Base-by-base conservation (phyloP, 306 rosid genomes). In the Castanea crenata region DNA sequence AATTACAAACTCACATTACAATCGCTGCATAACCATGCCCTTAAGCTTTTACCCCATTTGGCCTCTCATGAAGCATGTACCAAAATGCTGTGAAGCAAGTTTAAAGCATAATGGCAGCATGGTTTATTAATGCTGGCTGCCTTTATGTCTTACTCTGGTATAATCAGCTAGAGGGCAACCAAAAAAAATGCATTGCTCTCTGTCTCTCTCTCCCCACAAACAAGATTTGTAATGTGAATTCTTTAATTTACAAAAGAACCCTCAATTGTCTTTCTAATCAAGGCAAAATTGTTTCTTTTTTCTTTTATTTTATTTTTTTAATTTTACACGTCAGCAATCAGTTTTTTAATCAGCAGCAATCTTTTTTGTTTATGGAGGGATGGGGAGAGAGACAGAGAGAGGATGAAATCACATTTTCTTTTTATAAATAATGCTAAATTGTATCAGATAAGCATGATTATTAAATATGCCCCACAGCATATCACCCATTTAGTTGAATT, bases 401-500 rank as follows among this genome's bases (percentile, higher is more conserved):
- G 51, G 2, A 68, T 19, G 46, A 35, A 16, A 35, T 6, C 8
- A 68, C 52, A n/a, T 9, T 35, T 35, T 68, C 46, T 8, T 68
- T n/a, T 68, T 35, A 68, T 68, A 19, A 35, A 4, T 19, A 34
- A 29, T 73, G 25, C 31, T 68, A 61, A 16, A 55, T 10, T 19
- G 29, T 69, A 52, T 25, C 35, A 31, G 64, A 44, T 21, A 79
- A 79, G 69, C 69, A 75, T 25, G 64, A 56, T 27, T 49, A 34
- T 14, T 34, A n/a, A 46, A 68, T 77, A 73, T 61, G 58, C 16
- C 27, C 34, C 76, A 59, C 21, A 44, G 55, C 62, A 64, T 63
- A 78, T 56, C 77, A 74, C 55, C 67, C 68, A 35, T 51, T 88
- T 80, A 89, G 79, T 54, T 55, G 86, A 77, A 93, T 78, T 73